These are phyloP conservation scores for Plasmodium cynomolgi DNA, from an alignment of 169 alveolate species.

Conservation along the genomic window DNA sequence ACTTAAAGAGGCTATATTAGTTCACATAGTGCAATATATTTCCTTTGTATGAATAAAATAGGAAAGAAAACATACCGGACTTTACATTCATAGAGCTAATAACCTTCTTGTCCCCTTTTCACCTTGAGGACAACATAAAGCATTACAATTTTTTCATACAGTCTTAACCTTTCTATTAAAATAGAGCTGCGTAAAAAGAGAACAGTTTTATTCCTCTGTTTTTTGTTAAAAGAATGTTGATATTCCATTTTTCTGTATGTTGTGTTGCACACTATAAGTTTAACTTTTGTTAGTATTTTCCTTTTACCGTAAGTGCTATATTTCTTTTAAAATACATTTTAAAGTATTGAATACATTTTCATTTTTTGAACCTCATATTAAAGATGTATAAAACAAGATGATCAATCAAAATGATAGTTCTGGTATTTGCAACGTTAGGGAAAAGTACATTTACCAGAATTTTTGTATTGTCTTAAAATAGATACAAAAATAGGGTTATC, in stretches of 20 bases:
- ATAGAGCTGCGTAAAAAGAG: not conserved
- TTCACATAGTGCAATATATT: not conserved
- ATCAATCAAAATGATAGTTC: not conserved
- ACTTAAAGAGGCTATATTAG: not conserved
- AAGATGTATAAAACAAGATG: not conserved
- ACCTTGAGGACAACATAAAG: not conserved
- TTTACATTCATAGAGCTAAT: not conserved
- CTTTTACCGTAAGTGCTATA: not conserved
- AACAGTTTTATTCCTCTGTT: not conserved
- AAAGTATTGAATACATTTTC: not conserved
- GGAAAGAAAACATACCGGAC: not conserved
- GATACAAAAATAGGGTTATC: not conserved
- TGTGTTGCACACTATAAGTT: not conserved
- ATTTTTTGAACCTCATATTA: not conserved
- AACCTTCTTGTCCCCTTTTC: not conserved
- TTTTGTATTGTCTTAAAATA: not conserved
- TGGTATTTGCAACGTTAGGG: not conserved
- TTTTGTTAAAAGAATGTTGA: not conserved
- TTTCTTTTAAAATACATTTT: not conserved
- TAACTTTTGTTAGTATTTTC: not conserved
- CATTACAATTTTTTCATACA: not conserved
- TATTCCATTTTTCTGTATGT: not conserved
- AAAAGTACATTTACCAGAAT: not conserved
- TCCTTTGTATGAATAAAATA: not conserved
- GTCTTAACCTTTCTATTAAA: not conserved